Evolutionary conservation across 805 yeast genomes (phyloP), one percentile per base, ranked within the genome.

Genomic region (Ogataea allantospora): DNA sequence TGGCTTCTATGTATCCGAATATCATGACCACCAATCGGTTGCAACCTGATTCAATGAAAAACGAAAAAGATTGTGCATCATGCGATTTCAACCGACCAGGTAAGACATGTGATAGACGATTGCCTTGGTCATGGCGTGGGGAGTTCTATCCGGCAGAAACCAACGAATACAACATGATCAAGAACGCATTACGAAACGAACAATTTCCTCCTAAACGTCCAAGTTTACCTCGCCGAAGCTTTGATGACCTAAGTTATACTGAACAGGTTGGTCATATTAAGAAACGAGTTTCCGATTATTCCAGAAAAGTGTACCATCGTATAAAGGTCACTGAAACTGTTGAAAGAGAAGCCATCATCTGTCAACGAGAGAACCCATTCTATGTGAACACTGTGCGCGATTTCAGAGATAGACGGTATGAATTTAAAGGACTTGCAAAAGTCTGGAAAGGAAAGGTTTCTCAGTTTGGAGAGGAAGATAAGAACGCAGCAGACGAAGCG

Each of bases 91-190:
- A 93, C 58, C 70, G 96, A 40, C 98, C 97, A 0, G 97, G 95
- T 5, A 93, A 93, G 55, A 74, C 72, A 8, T 93, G 99, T 67
- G 99, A 91, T 53, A 70, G 99, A 55, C 68, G 91, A 38, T 64
- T 93, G 38, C 85, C 89, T 0, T 93, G 99, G 99, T 74, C 95
- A 6, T 93, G 99, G 98, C 79, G 99, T 68, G 99, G 98, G 35
- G 99, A 93, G 53, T 95, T 71, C 53, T 84, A 71, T 48, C 98
- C 99, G 0, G 88, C 97, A 0, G 82, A 86, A 57, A 80, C 78
- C 75, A 88, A 83, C 54, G 99, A 93, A 54, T 91, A 93, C 58
- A 76, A 80, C 42, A 84, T 88, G 95, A 80, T 93, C 27, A 86
- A 84, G 57, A 72, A 91, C 54, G 83, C 95, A 1, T 63, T 91